A percentile compares a stretch with the other conserved stretches of the same genome.
Evolutionary conservation across 768 basidiomycete genomes (phyloP).

Genomic region (Mycena metata): DNA sequence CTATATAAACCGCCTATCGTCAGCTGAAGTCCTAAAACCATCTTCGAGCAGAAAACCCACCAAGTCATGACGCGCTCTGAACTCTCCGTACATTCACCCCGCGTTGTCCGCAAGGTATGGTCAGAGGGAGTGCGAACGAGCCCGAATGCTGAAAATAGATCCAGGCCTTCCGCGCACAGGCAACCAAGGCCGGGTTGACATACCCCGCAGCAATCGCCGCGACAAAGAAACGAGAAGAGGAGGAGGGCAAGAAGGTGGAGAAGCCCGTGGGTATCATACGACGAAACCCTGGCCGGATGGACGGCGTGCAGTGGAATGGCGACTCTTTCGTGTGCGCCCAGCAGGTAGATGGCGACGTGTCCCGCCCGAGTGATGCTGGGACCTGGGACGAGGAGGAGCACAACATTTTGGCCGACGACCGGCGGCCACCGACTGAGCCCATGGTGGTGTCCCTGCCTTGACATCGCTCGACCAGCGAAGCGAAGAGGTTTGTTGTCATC

Average conservation of each 20-base stretch:
- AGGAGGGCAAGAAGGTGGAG: slow-evolving; percentile 23
- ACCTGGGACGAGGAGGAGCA: slow-evolving; percentile 36
- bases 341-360: slow-evolving; percentile 42
- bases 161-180: slow-evolving; percentile 33
- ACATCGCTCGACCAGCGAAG: slow-evolving; percentile 51
- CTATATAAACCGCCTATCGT: neutral
- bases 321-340: slow-evolving; percentile 40
- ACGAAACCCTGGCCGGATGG: slow-evolving; percentile 43
- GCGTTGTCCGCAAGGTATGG: slow-evolving; percentile 28
- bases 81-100: slow-evolving; percentile 23
- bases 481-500: slow-evolving; percentile 41
- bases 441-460: slow-evolving; percentile 45
- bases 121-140: too few relatives aligned
- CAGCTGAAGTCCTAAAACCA: neutral
- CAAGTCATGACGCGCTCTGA: slow-evolving; percentile 30
- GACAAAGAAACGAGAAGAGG: slow-evolving; percentile 2
- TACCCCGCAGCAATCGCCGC: slow-evolving; percentile 20
- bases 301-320: slow-evolving; percentile 44
- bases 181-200: slow-evolving; percentile 17
- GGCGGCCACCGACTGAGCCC: slow-evolving; percentile 14
- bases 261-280: slow-evolving; percentile 26
- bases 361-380: slow-evolving; percentile 10
- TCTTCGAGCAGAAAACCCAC: neutral
- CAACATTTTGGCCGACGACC: neutral
- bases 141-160: too few relatives aligned